Conservation (phyloP, 78 protist genomes). For the Isochrysis galbana region DNA sequence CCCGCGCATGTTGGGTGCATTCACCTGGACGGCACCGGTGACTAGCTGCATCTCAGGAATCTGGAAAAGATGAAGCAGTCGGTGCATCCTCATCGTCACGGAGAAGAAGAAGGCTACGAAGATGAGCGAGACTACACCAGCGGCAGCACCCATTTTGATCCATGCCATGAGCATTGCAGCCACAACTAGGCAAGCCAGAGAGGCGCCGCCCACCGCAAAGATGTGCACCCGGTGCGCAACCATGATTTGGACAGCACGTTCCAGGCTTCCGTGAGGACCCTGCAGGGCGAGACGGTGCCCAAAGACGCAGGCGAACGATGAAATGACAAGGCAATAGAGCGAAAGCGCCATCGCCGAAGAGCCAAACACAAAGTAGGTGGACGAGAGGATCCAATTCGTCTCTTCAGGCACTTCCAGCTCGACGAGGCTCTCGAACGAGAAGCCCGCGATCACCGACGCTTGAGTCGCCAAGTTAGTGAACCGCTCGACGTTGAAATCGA, state of each 20-base stretch:
- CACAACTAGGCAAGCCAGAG: not conserved
- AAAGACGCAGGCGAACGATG: not conserved
- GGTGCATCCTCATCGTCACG: not conserved
- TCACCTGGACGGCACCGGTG: not conserved
- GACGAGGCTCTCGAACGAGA: slow-evolving; percentile 6
- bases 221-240: not conserved
- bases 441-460: not conserved
- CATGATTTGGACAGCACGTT: not conserved
- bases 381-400: not conserved
- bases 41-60: not conserved
- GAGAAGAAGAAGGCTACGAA: not conserved
- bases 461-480: not conserved
- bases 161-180: not conserved
- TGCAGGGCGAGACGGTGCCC: slow-evolving; percentile 22
- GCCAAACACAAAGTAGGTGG: not conserved
- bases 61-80: not conserved
- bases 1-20: not conserved
- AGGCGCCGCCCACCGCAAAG: not conserved
- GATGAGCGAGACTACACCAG: not conserved
- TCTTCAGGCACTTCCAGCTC: slow-evolving; percentile 20
- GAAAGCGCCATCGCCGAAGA: not conserved
- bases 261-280: not conserved
- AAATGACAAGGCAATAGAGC: not conserved
- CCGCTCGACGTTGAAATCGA: not conserved
- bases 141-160: slow-evolving; percentile 13